Evolutionary conservation across 805 yeast genomes (phyloP).

Genomic region (Starmerella roubikii): DNA sequence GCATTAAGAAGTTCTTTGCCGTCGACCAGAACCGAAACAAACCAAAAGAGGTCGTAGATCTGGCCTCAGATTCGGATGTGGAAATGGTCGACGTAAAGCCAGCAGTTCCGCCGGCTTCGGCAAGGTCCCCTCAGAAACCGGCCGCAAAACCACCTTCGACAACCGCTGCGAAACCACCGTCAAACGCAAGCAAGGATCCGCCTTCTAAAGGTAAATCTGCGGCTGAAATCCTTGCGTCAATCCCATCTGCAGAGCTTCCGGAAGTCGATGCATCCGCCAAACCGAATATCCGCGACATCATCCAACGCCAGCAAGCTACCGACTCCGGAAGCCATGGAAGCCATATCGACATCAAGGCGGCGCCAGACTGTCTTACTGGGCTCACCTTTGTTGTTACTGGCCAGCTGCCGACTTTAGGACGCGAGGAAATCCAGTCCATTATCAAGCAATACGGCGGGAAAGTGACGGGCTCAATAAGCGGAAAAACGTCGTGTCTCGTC

Average conservation of each 20-base stretch:
- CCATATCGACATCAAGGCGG: slow-evolving; percentile 42
- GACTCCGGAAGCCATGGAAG: background rate
- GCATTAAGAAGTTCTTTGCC: slow-evolving; percentile 13
- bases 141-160: background rate
- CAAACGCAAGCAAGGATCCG: background rate
- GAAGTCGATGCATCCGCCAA: slow-evolving; percentile 35
- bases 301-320: slow-evolving; percentile 25
- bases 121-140: background rate
- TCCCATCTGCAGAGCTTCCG: slow-evolving; percentile 63
- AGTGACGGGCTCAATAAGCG: slow-evolving; percentile 67
- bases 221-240: slow-evolving; percentile 42
- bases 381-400: slow-evolving; percentile 91
- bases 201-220: slow-evolving; percentile 27
- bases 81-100: slow-evolving; percentile 2
- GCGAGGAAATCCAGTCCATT: slow-evolving; percentile 58
- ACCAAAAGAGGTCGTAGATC: background rate
- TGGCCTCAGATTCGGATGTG: slow-evolving; percentile 5
- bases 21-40: slow-evolving; percentile 6
- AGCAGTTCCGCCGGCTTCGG: background rate
- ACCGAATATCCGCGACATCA: slow-evolving; percentile 45
- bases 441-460: slow-evolving; percentile 86
- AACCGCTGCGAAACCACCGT: background rate
- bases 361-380: slow-evolving; percentile 76
- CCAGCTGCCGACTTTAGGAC: slow-evolving; percentile 59
- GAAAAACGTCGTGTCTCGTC: slow-evolving; percentile 77